phyloP scores from a whole-genome alignment of 148 eudicot species.

The Rhododendron williamsianum region DNA sequence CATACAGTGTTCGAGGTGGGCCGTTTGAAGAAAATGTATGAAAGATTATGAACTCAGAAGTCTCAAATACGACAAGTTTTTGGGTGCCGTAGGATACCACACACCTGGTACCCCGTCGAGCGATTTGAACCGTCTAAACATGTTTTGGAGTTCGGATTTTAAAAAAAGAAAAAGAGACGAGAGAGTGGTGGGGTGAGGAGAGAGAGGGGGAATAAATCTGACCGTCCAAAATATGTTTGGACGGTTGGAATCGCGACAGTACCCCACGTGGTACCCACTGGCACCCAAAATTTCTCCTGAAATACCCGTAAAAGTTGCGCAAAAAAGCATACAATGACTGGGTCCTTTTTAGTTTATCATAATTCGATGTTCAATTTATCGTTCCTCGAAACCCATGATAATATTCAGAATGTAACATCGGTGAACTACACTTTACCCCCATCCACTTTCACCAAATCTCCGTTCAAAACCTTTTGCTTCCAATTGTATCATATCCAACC shows the following conservation, averaged over 20 bases:
- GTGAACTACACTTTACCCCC: background rate
- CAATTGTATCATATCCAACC: background rate
- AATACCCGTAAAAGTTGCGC: background rate
- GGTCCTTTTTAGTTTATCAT: background rate
- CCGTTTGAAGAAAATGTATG: background rate
- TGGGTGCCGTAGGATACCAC: too few species aligned
- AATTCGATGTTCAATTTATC: too few species aligned
- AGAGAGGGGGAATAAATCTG: too few species aligned
- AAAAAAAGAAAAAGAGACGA: too few species aligned
- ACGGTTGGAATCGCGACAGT: accelerated
- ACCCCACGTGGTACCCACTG: too few species aligned
- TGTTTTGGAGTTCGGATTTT: too few species aligned
- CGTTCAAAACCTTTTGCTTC: background rate
- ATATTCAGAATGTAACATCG: background rate
- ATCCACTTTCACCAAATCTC: background rate
- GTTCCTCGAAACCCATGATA: background rate
- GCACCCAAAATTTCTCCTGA: too few species aligned
- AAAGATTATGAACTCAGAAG: background rate
- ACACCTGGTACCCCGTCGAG: too few species aligned
- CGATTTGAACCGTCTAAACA: too few species aligned
- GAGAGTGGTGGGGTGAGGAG: too few species aligned
- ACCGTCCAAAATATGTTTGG: too few species aligned
- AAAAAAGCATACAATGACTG: too few species aligned
- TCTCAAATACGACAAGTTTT: background rate
- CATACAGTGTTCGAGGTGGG: background rate